Conservation (phyloP, 2,329 filamentous ascomycete species). For the Whalleya microplaca region DNA sequence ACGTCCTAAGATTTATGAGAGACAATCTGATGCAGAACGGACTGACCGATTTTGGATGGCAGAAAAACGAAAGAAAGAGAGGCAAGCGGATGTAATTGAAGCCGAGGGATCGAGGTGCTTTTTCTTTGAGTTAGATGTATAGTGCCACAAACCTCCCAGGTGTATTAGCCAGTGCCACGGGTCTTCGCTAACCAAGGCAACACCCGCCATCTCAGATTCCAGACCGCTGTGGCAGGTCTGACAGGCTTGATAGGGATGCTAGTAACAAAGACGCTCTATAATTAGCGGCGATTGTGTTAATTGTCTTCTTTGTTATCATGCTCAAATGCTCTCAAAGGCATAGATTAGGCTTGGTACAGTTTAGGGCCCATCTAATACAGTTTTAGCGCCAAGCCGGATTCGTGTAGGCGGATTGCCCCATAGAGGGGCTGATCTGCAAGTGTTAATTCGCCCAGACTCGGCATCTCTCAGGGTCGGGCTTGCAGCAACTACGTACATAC, state of each 20-base stretch:
- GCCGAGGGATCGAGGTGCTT: constrained; percentile 12
- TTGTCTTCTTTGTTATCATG: constrained; percentile 19
- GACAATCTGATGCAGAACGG: not conserved
- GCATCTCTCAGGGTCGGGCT: not conserved
- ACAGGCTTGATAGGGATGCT: not conserved
- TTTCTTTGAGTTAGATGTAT: constrained; percentile 11
- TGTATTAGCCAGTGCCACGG: too few relatives aligned
- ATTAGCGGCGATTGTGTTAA: constrained; percentile 7
- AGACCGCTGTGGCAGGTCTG: not conserved
- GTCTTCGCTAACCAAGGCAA: not conserved
- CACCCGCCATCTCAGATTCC: not conserved
- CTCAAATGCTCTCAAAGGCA: constrained; percentile 26
- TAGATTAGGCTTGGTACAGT: too few relatives aligned
- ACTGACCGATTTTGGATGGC: not conserved
- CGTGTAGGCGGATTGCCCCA: constrained; percentile 5
- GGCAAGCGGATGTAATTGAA: not conserved
- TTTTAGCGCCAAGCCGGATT: constrained; percentile 25
- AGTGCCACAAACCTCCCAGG: constrained; percentile 10
- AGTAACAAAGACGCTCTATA: constrained; percentile 7
- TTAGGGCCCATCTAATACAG: constrained; percentile 3
- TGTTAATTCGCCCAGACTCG: constrained; percentile 12
- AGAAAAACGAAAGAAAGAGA: not conserved
- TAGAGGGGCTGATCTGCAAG: constrained; percentile 5
- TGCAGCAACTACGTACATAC: not conserved
- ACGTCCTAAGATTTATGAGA: not conserved